Base-by-base conservation (phyloP, 2,329 filamentous ascomycete species). In the Curvularia spicifera region DNA sequence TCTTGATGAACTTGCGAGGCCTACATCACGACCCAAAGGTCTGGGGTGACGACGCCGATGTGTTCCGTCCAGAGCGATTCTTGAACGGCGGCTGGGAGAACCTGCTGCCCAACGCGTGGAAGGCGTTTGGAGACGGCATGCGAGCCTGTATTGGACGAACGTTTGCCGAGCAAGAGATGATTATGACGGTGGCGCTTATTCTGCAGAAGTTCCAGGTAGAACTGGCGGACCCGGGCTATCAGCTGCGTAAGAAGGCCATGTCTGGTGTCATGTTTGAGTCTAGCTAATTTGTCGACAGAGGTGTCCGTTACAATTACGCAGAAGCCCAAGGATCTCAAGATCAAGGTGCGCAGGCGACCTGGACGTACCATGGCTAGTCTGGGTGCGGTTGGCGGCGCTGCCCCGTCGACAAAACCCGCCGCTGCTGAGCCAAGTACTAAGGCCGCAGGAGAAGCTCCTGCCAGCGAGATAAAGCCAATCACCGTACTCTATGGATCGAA, bases 401-500 rank as follows among this genome's bases (percentile, higher is more conserved):
- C 37, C 3, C 5, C 31, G 9, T 24, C 40, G 20, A 35, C 53
- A 22, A 31, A 49, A 13, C 24, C 31, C 18, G 26, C 26, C 18
- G 18, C 31, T 6, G 26, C 31, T 13, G 39, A 37, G 13, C 2
- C 20, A 12, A 20, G 13, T 24, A 26, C 33, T 5, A 49, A 45
- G 18, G 20, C 12, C n/a, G 31, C 44, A 44, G 13, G 18, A 15
- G 28, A 48, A 2, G 1, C 24, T 20, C 35, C 44, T 22, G 13
- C 18, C 39, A 13, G 69, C 45, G 59, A 53, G 2, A 54, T 39
- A 39, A 82, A 82, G 63, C 79, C 81, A 1, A 79, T 93, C 63
- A 84, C 84, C n/a, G 83, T 93, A 20, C 84, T 88, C 43, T 93
- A 90, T 68, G 90, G 90, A 2, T 90, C 87, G 18, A 91, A 91